These are phyloP conservation scores for Vigna trinervia DNA, from an alignment of 306 rosid species.

Conservation along the genomic window DNA sequence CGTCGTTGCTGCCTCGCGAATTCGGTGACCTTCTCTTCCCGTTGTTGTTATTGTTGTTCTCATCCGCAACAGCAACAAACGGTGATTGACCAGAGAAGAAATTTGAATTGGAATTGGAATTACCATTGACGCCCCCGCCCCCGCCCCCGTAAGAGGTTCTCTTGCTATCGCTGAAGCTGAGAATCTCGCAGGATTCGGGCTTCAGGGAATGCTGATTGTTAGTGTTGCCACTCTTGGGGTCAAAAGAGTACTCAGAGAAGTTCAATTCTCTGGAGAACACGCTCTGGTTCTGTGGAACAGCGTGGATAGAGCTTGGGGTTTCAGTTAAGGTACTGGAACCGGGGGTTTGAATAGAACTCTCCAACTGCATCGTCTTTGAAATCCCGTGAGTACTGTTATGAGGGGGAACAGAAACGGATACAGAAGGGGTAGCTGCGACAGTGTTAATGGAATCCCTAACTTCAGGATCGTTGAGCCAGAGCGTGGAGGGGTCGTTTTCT, in stretches of 20 bases:
- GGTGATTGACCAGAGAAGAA: slow-evolving; percentile 63
- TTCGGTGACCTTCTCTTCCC: slow-evolving; percentile 77
- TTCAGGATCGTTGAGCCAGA: slow-evolving; percentile 80
- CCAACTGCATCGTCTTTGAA: slow-evolving; percentile 58
- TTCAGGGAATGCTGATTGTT: slow-evolving; percentile 58
- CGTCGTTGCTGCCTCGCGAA: slow-evolving; percentile 78
- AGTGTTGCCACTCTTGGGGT: slow-evolving; percentile 51
- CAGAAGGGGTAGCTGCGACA: neutral
- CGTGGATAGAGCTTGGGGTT: slow-evolving; percentile 62
- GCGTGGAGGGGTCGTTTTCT: slow-evolving; percentile 82
- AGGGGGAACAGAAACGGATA: slow-evolving; percentile 23
- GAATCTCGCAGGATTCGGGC: slow-evolving; percentile 89
- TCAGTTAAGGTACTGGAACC: slow-evolving; percentile 71
- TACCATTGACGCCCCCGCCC: slow-evolving; percentile 38
- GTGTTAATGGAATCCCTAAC: slow-evolving; percentile 57
- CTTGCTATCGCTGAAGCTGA: slow-evolving; percentile 81
- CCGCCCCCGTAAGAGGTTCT: slow-evolving; percentile 44
- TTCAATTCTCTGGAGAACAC: slow-evolving; percentile 71
- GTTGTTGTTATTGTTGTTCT: slow-evolving; percentile 52
- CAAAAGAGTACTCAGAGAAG: slow-evolving; percentile 64
- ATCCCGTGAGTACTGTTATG: slow-evolving; percentile 18
- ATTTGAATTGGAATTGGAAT: slow-evolving; percentile 46
- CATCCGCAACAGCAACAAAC: slow-evolving; percentile 50
- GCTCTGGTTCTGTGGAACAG: slow-evolving; percentile 59
- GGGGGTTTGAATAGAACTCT: slow-evolving; percentile 44